Evolutionary conservation across 73 alveolate species (phyloP).

Genomic region (Stentor coeruleus): DNA sequence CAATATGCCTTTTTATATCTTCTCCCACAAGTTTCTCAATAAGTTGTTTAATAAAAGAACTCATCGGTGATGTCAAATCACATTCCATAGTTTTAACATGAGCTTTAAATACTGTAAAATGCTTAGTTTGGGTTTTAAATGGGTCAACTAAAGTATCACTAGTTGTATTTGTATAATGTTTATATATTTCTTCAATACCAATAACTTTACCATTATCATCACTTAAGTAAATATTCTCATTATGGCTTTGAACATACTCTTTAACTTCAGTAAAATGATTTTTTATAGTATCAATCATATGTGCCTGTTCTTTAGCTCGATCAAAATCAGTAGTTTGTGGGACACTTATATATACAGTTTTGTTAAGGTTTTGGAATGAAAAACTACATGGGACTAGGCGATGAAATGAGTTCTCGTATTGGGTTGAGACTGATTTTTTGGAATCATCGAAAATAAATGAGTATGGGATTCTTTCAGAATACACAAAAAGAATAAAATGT

Average conservation of each 20-base stretch:
- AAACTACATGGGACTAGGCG: slow-evolving; percentile 7
- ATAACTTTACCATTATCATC: neutral
- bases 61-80: slow-evolving; percentile 23
- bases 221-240: slow-evolving; percentile 3
- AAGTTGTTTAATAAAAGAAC: neutral
- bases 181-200: neutral
- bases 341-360: slow-evolving; percentile 2
- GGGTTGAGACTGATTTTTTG: no score
- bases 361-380: neutral
- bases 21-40: neutral
- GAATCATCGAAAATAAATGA: neutral
- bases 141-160: neutral
- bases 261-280: neutral
- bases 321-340: slow-evolving; percentile 12
- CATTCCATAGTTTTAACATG: slow-evolving; percentile 6
- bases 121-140: slow-evolving; percentile 11
- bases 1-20: neutral
- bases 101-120: neutral
- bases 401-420: slow-evolving; percentile 5
- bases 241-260: neutral
- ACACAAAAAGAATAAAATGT: neutral
- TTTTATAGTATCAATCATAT: neutral
- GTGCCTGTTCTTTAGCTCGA: neutral
- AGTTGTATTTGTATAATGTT: neutral
- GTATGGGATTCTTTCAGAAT: slow-evolving; percentile 10